phyloP scores from a whole-genome alignment of 495 filamentous ascomycete genomes.

The Choiromyces venosus region DNA sequence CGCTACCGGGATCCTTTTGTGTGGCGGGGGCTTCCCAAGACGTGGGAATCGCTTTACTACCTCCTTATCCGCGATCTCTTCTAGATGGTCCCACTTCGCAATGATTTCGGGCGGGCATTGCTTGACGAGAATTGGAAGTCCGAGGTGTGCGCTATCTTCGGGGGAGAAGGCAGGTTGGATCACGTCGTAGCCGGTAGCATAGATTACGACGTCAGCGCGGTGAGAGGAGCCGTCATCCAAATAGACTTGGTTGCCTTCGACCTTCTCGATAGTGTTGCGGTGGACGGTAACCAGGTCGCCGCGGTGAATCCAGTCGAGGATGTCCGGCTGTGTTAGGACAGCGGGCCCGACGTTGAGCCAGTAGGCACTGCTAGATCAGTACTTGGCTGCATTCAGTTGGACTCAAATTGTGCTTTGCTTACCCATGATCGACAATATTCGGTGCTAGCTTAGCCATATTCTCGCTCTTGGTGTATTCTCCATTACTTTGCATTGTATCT shows the following conservation, averaged over 20 bases:
- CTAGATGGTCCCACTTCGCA: constrained; percentile 25
- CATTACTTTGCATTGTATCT: neutral
- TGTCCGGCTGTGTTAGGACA: constrained; percentile 12
- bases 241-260: neutral
- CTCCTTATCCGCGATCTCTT: constrained; percentile 12
- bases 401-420: neutral
- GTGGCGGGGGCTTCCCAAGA: constrained; percentile 8
- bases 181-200: constrained; percentile 24
- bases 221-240: neutral
- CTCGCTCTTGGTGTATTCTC: constrained; percentile 15
- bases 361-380: constrained; percentile 18
- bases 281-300: constrained; percentile 10
- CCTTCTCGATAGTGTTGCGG: constrained; percentile 8
- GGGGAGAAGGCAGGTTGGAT: constrained; percentile 10
- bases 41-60: constrained; percentile 27
- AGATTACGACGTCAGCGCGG: constrained; percentile 22
- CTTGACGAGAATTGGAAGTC: constrained; percentile 1
- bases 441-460: constrained; percentile 20
- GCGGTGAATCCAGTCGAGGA: constrained; percentile 9
- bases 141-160: constrained; percentile 7
- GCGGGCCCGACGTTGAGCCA: constrained; percentile 16
- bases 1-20: neutral
- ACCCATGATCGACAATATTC: constrained; percentile 15
- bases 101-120: neutral
- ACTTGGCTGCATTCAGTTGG: neutral